Conservation (phyloP, 257 asterid genomes). For the Catharanthus roseus region DNA sequence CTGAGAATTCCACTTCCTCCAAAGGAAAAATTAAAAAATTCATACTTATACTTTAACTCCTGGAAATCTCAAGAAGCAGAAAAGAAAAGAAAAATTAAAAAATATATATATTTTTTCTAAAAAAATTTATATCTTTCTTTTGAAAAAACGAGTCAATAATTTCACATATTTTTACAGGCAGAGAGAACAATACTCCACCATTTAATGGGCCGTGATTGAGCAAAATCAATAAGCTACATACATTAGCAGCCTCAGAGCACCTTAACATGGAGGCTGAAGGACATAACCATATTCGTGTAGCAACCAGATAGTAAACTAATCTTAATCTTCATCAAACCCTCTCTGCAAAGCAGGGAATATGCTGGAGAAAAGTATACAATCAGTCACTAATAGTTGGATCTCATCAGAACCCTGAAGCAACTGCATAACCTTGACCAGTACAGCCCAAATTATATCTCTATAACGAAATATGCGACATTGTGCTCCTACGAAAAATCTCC, state of each 20-base stretch:
- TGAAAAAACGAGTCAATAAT: not conserved
- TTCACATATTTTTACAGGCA: not conserved
- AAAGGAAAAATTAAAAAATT: not conserved
- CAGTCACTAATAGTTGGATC: not conserved
- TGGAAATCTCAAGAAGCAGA: not conserved
- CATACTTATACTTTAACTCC: not conserved
- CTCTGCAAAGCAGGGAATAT: constrained; percentile 1
- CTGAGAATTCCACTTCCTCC: not conserved
- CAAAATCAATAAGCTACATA: not conserved
- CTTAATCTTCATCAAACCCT: constrained; percentile 1
- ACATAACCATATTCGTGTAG: not conserved
- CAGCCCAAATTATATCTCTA: not conserved
- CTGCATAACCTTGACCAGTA: not conserved
- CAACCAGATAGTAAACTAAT: constrained; percentile 14
- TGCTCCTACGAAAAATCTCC: not conserved
- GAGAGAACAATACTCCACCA: not conserved
- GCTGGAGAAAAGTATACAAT: constrained; percentile 3
- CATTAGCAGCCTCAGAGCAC: not conserved
- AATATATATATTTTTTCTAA: not conserved
- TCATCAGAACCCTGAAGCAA: not conserved
- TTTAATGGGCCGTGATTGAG: not conserved
- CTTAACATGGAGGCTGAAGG: not conserved
- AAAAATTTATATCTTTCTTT: not conserved
- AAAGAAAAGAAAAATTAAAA: too few species aligned
- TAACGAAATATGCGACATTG: not conserved